Evolutionary conservation across 164 flowering plant species (phyloP), one percentile per base, ranked within the genome.

Genomic region (Echeveria elegans): DNA sequence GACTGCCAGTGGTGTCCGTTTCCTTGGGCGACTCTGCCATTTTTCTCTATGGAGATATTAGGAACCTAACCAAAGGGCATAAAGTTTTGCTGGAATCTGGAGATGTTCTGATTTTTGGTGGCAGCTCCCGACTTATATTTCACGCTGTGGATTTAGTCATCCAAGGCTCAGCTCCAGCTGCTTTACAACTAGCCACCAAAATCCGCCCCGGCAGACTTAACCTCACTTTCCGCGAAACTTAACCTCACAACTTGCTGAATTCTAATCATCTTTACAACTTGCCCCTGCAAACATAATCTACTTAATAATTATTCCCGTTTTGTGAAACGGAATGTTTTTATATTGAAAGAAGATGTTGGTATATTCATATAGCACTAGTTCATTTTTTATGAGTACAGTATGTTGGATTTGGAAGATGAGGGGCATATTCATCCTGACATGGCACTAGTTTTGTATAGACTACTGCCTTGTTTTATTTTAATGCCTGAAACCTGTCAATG

Each of bases 161-260:
- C 2, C 80, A 82, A 0, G 40, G 74, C 32, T 73, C 89, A 12
- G 87, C 90, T 32, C 96, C 92, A 1, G 52, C 52, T 24, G 40
- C 30, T 12, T 59, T 89, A 41, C 21, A 73, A 14, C 72, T 81
- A 6, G 83, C 77, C 62, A 61, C 92, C 23, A 58, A 71, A 11
- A 78, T 89, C 32, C 82, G 78, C 26, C 84, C 90, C 30, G 95
- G 97, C 16, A 85, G 92, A 2, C 77, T 90, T n/a, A 90, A 87
- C 74, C 86, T 90, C 23, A 88, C 92, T 21, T 86, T 88, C 71
- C 59, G 59, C 0, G 30, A 53, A 53, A n/a, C n/a, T n/a, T n/a
- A n/a, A n/a, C n/a, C n/a, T n/a, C n/a, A n/a, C n/a, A n/a, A n/a
- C n/a, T n/a, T n/a, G n/a, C n/a, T n/a, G n/a, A n/a, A n/a, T n/a